phyloP scores from a whole-genome alignment of 768 basidiomycete genomes.

The Ephemerocybe angulata region DNA sequence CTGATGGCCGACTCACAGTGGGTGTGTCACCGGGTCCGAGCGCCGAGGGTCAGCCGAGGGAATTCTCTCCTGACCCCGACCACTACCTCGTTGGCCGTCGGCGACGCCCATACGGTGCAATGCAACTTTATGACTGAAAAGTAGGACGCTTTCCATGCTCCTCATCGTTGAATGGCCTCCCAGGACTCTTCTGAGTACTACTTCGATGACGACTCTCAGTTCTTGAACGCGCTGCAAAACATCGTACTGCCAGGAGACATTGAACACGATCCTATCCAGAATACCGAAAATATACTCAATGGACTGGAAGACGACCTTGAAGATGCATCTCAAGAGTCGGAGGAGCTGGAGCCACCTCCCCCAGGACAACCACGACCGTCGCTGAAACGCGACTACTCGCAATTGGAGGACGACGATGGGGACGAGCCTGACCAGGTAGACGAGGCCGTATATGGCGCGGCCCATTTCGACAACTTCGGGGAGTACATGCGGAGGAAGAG shows the following conservation, averaged over 20 bases:
- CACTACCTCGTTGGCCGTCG: not conserved
- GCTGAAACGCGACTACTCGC: slow-evolving; percentile 36
- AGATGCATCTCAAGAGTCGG: slow-evolving; percentile 17
- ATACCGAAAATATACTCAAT: slow-evolving; percentile 9
- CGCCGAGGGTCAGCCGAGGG: not conserved
- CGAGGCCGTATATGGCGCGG: slow-evolving; percentile 65
- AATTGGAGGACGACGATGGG: slow-evolving; percentile 21
- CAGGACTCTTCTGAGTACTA: slow-evolving; percentile 49
- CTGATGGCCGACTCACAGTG: no score
- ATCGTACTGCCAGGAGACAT: slow-evolving; percentile 47
- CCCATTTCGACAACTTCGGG: slow-evolving; percentile 77
- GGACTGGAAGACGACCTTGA: slow-evolving; percentile 4
- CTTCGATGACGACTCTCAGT: slow-evolving; percentile 52
- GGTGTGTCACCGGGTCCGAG: no score
- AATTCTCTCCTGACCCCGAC: no score
- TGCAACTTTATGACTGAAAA: not conserved
- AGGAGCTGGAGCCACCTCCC: slow-evolving; percentile 35
- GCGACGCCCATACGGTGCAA: not conserved
- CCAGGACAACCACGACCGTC: slow-evolving; percentile 31
- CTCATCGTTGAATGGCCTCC: slow-evolving; percentile 15
- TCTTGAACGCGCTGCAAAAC: slow-evolving; percentile 45
- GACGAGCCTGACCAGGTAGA: slow-evolving; percentile 19
- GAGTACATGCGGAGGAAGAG: slow-evolving; percentile 92
- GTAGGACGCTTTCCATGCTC: not conserved
- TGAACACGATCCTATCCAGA: slow-evolving; percentile 11